A percentile compares a stretch with the other conserved stretches of the same genome.
phyloP scores from a whole-genome alignment of 495 filamentous ascomycete species.

The Daldinia bambusicola region DNA sequence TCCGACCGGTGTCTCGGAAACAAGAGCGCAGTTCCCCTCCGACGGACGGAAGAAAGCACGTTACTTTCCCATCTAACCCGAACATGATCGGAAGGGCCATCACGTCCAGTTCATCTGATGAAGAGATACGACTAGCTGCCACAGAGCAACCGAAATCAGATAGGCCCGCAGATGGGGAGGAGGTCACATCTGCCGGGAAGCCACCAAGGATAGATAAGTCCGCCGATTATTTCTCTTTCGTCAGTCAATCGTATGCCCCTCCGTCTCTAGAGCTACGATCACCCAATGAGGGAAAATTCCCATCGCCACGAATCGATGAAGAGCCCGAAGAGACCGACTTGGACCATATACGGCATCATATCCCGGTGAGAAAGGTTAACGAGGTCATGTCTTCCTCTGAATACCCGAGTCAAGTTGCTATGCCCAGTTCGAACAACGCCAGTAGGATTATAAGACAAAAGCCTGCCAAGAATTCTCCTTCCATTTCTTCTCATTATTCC shows the following conservation, averaged over 20 bases:
- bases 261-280: constrained; percentile 41
- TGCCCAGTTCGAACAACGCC: constrained; percentile 4
- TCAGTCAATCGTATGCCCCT: constrained; percentile 44
- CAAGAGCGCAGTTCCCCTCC: constrained; percentile 28
- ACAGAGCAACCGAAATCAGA: constrained; percentile 17
- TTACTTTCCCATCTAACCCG: constrained; percentile 34
- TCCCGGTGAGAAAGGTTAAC: constrained; percentile 23
- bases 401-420: constrained; percentile 2
- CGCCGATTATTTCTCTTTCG: constrained; percentile 44
- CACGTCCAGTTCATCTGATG: constrained; percentile 22
- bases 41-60: constrained; percentile 32
- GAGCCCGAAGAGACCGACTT: constrained; percentile 37
- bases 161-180: neutral
- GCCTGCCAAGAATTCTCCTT: constrained; percentile 42
- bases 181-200: constrained; percentile 13
- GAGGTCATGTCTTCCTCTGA: constrained; percentile 15
- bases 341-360: constrained; percentile 35
- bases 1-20: constrained; percentile 37
- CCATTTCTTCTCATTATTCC: constrained; percentile 43
- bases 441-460: constrained; percentile 23
- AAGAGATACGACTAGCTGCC: constrained; percentile 1
- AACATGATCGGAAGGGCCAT: constrained; percentile 40
- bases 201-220: constrained; percentile 33
- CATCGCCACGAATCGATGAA: constrained; percentile 39
- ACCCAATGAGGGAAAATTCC: constrained; percentile 36